A percentile compares a stretch with the other conserved stretches of the same genome.
These are phyloP conservation scores for Adenanthera pavonina DNA, from an alignment of 306 rosid species.

Conservation along the genomic window DNA sequence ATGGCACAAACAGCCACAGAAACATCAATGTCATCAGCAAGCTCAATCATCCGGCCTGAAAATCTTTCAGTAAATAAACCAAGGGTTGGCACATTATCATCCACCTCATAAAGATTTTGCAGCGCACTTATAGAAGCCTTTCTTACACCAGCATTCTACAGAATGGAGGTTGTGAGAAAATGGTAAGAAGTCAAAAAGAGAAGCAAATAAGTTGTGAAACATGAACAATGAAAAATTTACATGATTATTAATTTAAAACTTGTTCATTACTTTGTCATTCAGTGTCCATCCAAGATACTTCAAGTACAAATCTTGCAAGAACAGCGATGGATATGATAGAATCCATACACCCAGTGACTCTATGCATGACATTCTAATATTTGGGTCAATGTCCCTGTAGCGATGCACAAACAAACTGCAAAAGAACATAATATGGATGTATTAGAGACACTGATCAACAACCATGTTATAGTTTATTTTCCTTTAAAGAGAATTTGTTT, in stretches of 20 bases:
- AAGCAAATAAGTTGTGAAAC: slow-evolving; percentile 29
- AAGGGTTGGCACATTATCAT: slow-evolving; percentile 89
- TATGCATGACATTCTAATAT: slow-evolving; percentile 88
- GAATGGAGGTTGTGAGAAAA: slow-evolving; percentile 29
- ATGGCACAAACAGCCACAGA: slow-evolving; percentile 93
- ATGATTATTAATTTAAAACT: slow-evolving; percentile 28
- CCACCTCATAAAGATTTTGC: slow-evolving; percentile 90
- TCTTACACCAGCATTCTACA: slow-evolving; percentile 90
- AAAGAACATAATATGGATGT: slow-evolving; percentile 39
- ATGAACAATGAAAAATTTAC: slow-evolving; percentile 29
- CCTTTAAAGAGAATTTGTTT: slow-evolving; percentile 20
- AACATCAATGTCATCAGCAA: slow-evolving; percentile 93
- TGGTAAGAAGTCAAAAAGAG: slow-evolving; percentile 19
- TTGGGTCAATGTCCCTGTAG: slow-evolving; percentile 90
- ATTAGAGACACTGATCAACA: slow-evolving; percentile 44
- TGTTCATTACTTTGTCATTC: slow-evolving; percentile 84
- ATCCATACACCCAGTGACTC: slow-evolving; percentile 94
- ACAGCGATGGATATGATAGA: slow-evolving; percentile 91
- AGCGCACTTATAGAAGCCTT: slow-evolving; percentile 83
- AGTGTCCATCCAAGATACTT: slow-evolving; percentile 98
- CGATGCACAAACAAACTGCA: slow-evolving; percentile 99
- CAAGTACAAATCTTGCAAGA: slow-evolving; percentile 92
- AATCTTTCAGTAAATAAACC: slow-evolving; percentile 93
- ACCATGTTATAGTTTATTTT: slow-evolving; percentile 25
- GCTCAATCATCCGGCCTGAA: slow-evolving; percentile 94